These are phyloP conservation scores for Penicillium glabrum DNA, from an alignment of 2,329 filamentous ascomycete species.

Conservation along the genomic window DNA sequence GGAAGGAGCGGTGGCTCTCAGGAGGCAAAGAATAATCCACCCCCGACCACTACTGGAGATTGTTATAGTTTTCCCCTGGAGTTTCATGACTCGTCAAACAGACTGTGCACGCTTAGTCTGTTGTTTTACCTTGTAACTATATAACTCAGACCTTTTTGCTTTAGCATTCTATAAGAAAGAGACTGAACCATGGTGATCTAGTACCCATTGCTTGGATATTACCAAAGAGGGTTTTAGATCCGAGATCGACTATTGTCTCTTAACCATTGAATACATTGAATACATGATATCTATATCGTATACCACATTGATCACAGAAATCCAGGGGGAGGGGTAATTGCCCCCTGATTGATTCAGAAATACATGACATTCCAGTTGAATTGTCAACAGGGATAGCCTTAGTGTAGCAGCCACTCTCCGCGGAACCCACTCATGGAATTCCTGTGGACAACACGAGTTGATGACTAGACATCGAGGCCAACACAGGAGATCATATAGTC, in stretches of 20 bases:
- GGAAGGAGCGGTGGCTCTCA: conserved; percentile 33
- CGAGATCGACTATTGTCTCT: not conserved
- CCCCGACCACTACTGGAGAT: not conserved
- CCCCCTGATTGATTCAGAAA: not conserved
- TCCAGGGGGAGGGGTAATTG: conserved; percentile 11
- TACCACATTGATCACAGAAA: not conserved
- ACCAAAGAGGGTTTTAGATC: conserved; percentile 1
- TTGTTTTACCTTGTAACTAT: not conserved
- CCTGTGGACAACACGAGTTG: not conserved
- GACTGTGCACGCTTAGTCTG: not conserved
- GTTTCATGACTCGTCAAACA: not conserved
- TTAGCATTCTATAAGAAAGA: not conserved
- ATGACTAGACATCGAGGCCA: not conserved
- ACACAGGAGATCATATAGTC: not conserved
- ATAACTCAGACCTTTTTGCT: not conserved
- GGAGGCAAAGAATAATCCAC: conserved; percentile 18
- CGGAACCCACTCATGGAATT: not conserved
- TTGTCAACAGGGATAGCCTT: conserved; percentile 5
- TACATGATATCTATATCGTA: not conserved
- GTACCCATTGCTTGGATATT: not conserved
- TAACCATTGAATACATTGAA: conserved; percentile 1
- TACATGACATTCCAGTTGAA: conserved; percentile 7
- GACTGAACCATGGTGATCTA: not conserved
- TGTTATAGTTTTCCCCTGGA: not conserved
- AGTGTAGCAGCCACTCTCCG: not conserved